Conservation (phyloP, 2,329 filamentous ascomycete genomes). For the Lasiodiplodia citricola region DNA sequence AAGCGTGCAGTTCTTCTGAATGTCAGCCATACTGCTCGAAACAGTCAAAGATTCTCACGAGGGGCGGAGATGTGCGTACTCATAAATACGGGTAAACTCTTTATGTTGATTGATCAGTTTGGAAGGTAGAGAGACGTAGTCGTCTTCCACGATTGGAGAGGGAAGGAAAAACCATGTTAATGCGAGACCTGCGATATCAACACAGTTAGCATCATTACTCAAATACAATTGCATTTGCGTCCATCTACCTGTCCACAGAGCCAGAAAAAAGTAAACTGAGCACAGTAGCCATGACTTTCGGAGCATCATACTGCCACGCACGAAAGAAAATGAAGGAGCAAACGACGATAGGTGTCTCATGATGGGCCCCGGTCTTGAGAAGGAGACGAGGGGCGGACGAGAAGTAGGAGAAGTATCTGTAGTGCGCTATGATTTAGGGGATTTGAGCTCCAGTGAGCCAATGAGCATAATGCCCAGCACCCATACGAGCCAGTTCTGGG, state of each 20-base stretch:
- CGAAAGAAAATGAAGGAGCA: background rate
- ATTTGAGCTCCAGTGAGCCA: background rate
- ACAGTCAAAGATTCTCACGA: background rate
- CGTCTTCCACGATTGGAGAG: conserved; percentile 1
- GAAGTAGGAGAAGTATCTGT: background rate
- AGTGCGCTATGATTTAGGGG: background rate
- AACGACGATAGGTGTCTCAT: background rate
- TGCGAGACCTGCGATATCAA: background rate
- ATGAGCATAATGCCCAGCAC: background rate
- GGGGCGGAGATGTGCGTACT: background rate
- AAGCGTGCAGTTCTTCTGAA: conserved; percentile 10
- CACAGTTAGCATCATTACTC: background rate
- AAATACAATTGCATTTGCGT: background rate
- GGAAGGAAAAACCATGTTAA: conserved; percentile 15
- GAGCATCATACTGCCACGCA: background rate
- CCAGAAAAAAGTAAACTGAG: background rate
- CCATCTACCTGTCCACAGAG: background rate
- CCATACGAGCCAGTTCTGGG: conserved; percentile 2
- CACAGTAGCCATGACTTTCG: background rate
- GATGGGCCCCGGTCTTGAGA: background rate
- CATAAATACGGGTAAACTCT: conserved; percentile 12
- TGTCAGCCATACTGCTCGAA: background rate
- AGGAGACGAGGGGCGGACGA: background rate
- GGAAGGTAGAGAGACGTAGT: conserved; percentile 17
- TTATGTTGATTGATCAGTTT: conserved; percentile 5